Conservation (phyloP, 2,329 filamentous ascomycete species). For the Dactylellina cionopaga region DNA sequence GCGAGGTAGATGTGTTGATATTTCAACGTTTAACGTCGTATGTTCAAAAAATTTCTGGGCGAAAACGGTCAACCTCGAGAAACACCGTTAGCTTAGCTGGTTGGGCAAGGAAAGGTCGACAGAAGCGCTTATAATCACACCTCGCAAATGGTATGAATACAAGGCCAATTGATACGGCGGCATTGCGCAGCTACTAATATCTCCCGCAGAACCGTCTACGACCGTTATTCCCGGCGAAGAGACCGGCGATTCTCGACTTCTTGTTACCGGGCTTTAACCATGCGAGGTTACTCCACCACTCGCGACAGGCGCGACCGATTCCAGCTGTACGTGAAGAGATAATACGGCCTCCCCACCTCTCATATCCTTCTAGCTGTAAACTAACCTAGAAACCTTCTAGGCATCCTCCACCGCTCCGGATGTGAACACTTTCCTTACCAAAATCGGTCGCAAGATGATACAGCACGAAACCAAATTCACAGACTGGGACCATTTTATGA, state of each 20-base stretch:
- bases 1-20: constrained; percentile 33
- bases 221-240: constrained; percentile 34
- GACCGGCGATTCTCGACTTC: constrained; percentile 28
- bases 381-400: constrained; percentile 54
- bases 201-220: constrained; percentile 32
- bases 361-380: background rate
- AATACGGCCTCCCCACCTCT: background rate
- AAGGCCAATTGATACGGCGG: background rate
- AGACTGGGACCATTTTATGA: constrained; percentile 90
- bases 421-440: constrained; percentile 81
- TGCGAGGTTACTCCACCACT: constrained; percentile 50
- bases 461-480: constrained; percentile 87
- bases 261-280: constrained; percentile 37
- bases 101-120: background rate
- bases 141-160: constrained; percentile 30
- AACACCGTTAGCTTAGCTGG: background rate
- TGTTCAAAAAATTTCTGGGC: constrained; percentile 24
- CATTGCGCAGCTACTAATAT: background rate
- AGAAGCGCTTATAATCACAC: background rate
- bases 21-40: background rate
- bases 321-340: constrained; percentile 22
- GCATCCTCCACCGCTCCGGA: constrained; percentile 71
- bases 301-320: constrained; percentile 31
- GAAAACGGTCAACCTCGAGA: background rate
- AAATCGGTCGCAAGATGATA: constrained; percentile 87